A percentile compares a stretch with the other conserved stretches of the same genome.
Conservation (phyloP, 352 stramenopile species). For the Elongisporangium undulatum region DNA sequence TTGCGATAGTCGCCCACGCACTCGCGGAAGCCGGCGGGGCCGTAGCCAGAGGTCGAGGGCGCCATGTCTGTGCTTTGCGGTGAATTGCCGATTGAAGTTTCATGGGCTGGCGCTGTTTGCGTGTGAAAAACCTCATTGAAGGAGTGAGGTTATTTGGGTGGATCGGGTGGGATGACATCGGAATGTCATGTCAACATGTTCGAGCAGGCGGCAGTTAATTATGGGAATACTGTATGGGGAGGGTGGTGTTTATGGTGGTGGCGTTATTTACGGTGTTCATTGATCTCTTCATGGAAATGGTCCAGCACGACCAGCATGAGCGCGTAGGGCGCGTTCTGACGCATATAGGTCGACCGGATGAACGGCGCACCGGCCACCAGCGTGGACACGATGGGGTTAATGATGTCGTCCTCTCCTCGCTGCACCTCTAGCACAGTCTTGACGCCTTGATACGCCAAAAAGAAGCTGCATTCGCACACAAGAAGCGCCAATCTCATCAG, state of each 20-base stretch:
- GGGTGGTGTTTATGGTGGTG: background rate
- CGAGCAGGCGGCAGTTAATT: background rate
- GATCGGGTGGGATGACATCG: background rate
- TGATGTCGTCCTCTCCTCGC: constrained; percentile 47
- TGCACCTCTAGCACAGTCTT: constrained; percentile 69
- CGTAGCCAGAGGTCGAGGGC: constrained; percentile 19
- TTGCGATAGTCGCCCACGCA: constrained; percentile 90
- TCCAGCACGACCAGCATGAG: constrained; percentile 74
- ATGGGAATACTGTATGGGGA: no score
- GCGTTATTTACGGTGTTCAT: constrained; percentile 29
- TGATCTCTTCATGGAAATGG: constrained; percentile 81
- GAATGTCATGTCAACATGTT: background rate
- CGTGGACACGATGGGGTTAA: constrained; percentile 53
- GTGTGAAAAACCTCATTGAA: background rate
- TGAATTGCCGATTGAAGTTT: background rate
- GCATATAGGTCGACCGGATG: constrained; percentile 53
- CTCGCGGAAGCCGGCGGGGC: constrained; percentile 90
- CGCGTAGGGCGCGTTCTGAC: constrained; percentile 72
- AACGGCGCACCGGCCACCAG: constrained; percentile 49
- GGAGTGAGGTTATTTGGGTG: background rate
- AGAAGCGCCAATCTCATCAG: background rate
- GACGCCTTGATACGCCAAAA: constrained; percentile 69
- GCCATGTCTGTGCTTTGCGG: background rate
- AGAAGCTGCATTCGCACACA: constrained; percentile 37
- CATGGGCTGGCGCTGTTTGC: background rate